These are phyloP conservation scores for Paraglomus occultum DNA, from an alignment of 192 early-diverging fungal genomes.

Conservation along the genomic window DNA sequence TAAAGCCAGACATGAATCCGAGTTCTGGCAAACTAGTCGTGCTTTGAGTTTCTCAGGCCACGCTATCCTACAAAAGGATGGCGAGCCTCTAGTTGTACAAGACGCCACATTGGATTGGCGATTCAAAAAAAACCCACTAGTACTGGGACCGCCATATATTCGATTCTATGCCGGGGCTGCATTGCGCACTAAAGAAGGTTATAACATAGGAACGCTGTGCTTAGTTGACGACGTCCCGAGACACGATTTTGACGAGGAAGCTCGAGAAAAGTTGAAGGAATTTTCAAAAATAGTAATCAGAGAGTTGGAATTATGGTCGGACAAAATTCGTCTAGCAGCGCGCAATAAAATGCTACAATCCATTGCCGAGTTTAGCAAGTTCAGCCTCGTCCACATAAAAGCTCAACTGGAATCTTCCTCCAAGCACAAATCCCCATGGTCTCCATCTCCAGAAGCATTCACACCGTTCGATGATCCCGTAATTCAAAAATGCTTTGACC, in stretches of 20 bases:
- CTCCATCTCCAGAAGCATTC: neutral
- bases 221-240: conserved; percentile 44
- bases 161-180: conserved; percentile 50
- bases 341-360: conserved; percentile 45
- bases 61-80: conserved; percentile 32
- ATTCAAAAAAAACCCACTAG: conserved; percentile 45
- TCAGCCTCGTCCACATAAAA: conserved; percentile 22
- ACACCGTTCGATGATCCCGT: conserved; percentile 1
- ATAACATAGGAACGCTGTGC: conserved; percentile 47
- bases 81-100: conserved; percentile 38
- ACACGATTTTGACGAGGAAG: conserved; percentile 33
- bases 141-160: conserved; percentile 35
- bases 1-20: conserved; percentile 25
- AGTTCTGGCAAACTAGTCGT: conserved; percentile 13
- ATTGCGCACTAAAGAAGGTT: conserved; percentile 39
- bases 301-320: conserved; percentile 49
- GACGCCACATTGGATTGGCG: conserved; percentile 47
- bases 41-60: conserved; percentile 35
- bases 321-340: conserved; percentile 40
- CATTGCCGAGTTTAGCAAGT: conserved; percentile 35
- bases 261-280: conserved; percentile 35
- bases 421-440: neutral
- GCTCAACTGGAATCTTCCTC: neutral
- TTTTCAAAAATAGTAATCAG: conserved; percentile 46
- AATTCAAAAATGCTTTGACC: conserved; percentile 16